Percentiles rank a stretch among this genome's conserved stretches.
These are phyloP conservation scores for Agaricus blazei DNA, from an alignment of 768 basidiomycete genomes.

Conservation along the genomic window DNA sequence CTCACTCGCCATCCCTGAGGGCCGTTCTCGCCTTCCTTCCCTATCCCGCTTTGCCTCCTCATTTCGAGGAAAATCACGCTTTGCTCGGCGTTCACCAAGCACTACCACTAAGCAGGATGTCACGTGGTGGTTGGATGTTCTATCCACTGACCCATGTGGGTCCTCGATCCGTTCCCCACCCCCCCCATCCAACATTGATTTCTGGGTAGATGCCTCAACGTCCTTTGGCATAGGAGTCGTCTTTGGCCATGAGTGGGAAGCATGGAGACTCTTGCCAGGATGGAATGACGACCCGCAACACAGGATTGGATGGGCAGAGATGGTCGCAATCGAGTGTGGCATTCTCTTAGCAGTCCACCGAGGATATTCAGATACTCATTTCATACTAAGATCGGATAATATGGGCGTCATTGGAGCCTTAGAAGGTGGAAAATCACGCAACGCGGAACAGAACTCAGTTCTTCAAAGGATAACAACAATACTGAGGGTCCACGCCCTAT, in stretches of 20 bases:
- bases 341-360: background rate
- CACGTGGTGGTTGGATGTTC: background rate
- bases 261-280: slow-evolving; percentile 23
- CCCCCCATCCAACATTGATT: slow-evolving; percentile 19
- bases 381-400: slow-evolving; percentile 29
- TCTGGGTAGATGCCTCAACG: slow-evolving; percentile 32
- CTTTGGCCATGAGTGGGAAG: slow-evolving; percentile 21
- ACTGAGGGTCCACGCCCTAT: slow-evolving; percentile 1
- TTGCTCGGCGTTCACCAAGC: no score
- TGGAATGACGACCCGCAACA: slow-evolving; percentile 21
- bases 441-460: slow-evolving; percentile 14
- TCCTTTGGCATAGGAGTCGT: slow-evolving; percentile 30
- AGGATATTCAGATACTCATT: slow-evolving; percentile 14
- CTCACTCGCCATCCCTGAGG: background rate
- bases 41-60: background rate
- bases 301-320: slow-evolving; percentile 35
- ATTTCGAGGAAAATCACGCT: no score
- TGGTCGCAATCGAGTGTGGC: slow-evolving; percentile 22
- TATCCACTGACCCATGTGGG: background rate
- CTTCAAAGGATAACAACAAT: slow-evolving; percentile 10
- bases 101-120: no score
- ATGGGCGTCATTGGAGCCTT: slow-evolving; percentile 26
- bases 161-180: slow-evolving; percentile 11
- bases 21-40: background rate
- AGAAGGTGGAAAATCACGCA: slow-evolving; percentile 14